Base-by-base conservation (phyloP, 495 filamentous ascomycete genomes). In the Tuber umbilicatum region DNA sequence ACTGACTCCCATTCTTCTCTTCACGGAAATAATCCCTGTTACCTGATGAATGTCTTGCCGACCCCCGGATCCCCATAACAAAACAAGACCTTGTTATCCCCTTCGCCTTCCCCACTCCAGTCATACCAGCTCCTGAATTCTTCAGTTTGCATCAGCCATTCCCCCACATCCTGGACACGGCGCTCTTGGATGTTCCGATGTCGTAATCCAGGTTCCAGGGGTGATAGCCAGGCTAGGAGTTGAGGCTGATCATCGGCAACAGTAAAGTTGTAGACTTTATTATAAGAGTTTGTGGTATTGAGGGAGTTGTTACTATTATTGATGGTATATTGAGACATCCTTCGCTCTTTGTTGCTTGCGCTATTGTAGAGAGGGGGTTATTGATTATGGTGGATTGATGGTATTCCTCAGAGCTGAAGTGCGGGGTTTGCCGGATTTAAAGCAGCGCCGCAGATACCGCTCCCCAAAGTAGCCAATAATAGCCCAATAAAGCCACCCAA, bases 21-120 rank as follows among this genome's bases (percentile, higher is more conserved):
- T 9, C 23, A 0, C 47, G 23, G 27, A 23, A 27, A 5, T n/a
- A 27, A 27, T 14, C n/a, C 10, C 4, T 4, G 7, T 14, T 60
- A 60, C 50, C 50, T 60, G 50, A 60, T 60, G 23, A 60, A 60
- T n/a, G 50, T 60, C n/a, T 60, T 60, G 50, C 50, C 50, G 10
- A 60, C 50, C 7, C 50, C 50, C 5, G 50, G 50, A 14, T 27
- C n/a, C 4, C 50, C 50, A 14, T 60, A 60, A 7, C 50, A 60
- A 27, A 60, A 60, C n/a, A 60, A 27, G 50, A 60, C 50, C 27
- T 23, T 9, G 23, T 60, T 60, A 60, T 60, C 50, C 0, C 9
- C 1, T 27, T 60, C n/a, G 3, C 9, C 50, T 27, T 14, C 50
- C 7, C 50, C 50, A 60, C 50, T 14, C 50, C n/a, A 4, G n/a